Base-by-base conservation (phyloP, 208 protist genomes). In the Crithidia sp. region DNA sequence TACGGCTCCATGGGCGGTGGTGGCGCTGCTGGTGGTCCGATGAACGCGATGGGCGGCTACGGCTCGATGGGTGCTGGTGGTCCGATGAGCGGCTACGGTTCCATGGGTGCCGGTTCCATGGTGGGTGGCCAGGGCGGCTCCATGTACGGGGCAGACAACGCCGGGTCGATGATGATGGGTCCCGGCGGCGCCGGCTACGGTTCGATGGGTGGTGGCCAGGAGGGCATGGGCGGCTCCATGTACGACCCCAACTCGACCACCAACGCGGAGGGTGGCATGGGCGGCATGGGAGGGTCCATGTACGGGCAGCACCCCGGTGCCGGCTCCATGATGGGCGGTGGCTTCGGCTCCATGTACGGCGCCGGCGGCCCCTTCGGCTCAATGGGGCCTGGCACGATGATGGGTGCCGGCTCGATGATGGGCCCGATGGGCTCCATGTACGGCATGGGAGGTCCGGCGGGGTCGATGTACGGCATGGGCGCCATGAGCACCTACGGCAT, bases 401-500 rank as follows among this genome's bases (percentile, higher is more conserved):
- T 79, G 66, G 71, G 59, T 43, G n/a, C 12, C 39, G 39, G 39
- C 3, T 69, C 54, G 28, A 71, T 71, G 66, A 57, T 64, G 58
- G 57, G 45, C 16, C 57, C 68, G 44, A 65, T 73, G 57, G 72
- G 63, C 44, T 70, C 64, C 57, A 81, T 84, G 56, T 61, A 61
- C 36, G 71, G 76, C 69, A 56, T 40, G 19, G 40, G 58, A 43
- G 74, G 79, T 45, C 62, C 61, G 50, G 76, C 62, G 41, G 62
- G 66, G 50, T 76, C 67, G n/a, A 66, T 82, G 52, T 85, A 79
- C 66, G 84, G 83, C 67, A 73, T 81, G 56, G 79, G 77, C 50
- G 70, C 58, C 58, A 82, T 73, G 37, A 89, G 80, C 67, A 70
- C 80, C 13, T 78, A 84, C 70, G 81, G 80, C 65, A 81, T 88